phyloP scores from a whole-genome alignment of 352 stramenopile genomes.

The Phytophthora pinifolia region DNA sequence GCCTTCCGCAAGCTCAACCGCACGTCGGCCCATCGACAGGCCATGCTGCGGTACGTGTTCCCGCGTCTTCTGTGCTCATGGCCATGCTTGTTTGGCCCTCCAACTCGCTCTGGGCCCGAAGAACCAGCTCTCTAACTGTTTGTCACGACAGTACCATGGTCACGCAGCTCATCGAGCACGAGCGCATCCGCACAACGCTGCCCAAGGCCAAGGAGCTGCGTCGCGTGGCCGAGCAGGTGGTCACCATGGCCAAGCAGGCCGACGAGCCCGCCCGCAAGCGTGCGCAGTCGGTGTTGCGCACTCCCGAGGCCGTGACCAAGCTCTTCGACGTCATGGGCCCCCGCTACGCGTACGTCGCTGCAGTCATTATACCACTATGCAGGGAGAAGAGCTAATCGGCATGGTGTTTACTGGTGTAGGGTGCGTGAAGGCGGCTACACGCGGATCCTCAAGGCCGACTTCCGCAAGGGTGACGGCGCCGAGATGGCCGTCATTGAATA shows the following conservation, averaged over 20 bases:
- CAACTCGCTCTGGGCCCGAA: constrained; percentile 1
- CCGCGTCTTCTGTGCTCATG: neutral
- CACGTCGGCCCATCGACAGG: constrained; percentile 93
- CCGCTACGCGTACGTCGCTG: constrained; percentile 89
- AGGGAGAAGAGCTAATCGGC: constrained; percentile 12
- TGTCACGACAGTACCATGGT: constrained; percentile 88
- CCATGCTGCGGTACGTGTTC: constrained; percentile 90
- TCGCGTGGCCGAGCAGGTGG: constrained; percentile 93
- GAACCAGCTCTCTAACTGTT: constrained; percentile 7
- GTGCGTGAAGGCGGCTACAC: constrained; percentile 94
- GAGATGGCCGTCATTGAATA: constrained; percentile 99
- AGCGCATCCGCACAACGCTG: constrained; percentile 97
- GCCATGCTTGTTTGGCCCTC: neutral
- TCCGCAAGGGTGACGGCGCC: constrained; percentile 92
- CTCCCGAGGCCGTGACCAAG: constrained; percentile 92
- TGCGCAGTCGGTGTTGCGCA: constrained; percentile 86
- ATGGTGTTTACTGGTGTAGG: constrained; percentile 16
- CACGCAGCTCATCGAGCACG: constrained; percentile 97
- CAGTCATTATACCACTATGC: neutral
- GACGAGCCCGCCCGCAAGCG: constrained; percentile 84
- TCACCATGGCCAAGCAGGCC: constrained; percentile 93
- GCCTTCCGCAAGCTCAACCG: constrained; percentile 92
- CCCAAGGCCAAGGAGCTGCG: constrained; percentile 96
- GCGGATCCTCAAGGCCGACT: constrained; percentile 94
- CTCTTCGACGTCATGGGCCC: constrained; percentile 95